Base-by-base conservation (phyloP, 768 basidiomycete species). In the Solioccasus polychromus region DNA sequence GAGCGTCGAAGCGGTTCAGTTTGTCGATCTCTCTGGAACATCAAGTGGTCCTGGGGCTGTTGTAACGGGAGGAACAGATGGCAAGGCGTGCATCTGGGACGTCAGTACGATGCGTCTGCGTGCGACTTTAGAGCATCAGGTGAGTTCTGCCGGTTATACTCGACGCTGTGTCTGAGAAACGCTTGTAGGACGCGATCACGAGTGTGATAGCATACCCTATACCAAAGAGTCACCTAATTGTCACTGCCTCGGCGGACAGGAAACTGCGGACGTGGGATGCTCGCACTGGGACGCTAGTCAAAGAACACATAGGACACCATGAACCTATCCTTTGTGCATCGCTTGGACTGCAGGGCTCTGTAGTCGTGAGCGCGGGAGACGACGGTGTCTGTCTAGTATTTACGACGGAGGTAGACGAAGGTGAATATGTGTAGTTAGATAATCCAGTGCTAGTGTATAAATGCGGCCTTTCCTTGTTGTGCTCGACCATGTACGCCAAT, bases 21-120 rank as follows among this genome's bases (percentile, higher is more conserved):
- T 95, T 60, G 77, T 93, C 20, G 90, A 93, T 55, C 69, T 94
- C 17, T 72, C 83, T 4, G 74, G 71, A 10, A 77, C 81, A 0
- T 75, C 71, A 5, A 70, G 54, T 8, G 76, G 77, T 4, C 73
- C 78, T 7, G 59, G 53, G 8, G 80, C 89, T 17, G 83, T 84
- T 10, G 81, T 91, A 0, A 92, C 88, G 2, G 94, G 89, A 10
- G 92, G 81, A 5, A 97, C 95, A 4, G 96, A 99, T 60, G 92
- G 93, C 0, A 94, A 92, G 61, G 87, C 83, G 15, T 92, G 88
- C 56, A 83, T 97, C 26, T 99, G 95, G 93, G 96, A 99, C 68
- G 74, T 94, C 34, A 77, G 77, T 39, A 94, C 91, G 20, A 90
- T 90, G 76, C 77, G 88, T 50, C 63, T 93, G 41, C 78, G 96